A percentile compares a stretch with the other conserved stretches of the same genome.
Evolutionary conservation across 2,329 filamentous ascomycete genomes (phyloP).

Genomic region (Sclerotinia trifoliorum): DNA sequence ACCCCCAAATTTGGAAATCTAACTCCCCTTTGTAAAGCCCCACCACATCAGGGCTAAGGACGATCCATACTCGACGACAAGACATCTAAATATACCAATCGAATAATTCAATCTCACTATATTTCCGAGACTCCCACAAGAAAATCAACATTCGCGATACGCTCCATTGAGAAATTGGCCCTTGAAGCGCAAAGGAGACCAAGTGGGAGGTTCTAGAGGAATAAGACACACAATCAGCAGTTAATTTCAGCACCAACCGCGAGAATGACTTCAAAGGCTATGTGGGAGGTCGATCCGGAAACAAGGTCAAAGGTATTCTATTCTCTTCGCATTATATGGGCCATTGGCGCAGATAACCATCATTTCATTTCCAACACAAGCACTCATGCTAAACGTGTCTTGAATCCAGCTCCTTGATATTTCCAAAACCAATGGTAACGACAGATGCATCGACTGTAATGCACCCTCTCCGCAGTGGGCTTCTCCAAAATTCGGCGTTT

Average conservation of each 20-base stretch:
- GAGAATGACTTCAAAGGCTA: slow-evolving; percentile 65
- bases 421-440: slow-evolving; percentile 87
- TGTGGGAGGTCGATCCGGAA: slow-evolving; percentile 99
- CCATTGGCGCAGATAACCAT: background rate
- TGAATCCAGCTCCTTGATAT: slow-evolving; percentile 75
- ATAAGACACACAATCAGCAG: background rate
- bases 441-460: slow-evolving; percentile 89
- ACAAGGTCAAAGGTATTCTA: slow-evolving; percentile 81
- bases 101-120: background rate
- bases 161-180: background rate
- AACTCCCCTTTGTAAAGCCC: slow-evolving; percentile 16
- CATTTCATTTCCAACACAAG: background rate
- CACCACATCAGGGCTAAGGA: background rate
- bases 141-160: background rate
- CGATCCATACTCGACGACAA: slow-evolving; percentile 5
- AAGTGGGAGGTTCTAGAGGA: background rate
- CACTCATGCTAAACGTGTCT: slow-evolving; percentile 26
- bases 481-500: slow-evolving; percentile 94
- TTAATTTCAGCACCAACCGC: background rate
- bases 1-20: slow-evolving; percentile 14
- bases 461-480: slow-evolving; percentile 98
- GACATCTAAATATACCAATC: background rate
- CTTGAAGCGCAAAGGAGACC: background rate
- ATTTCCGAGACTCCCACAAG: background rate
- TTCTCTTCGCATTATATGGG: slow-evolving; percentile 13